Evolutionary conservation across 73 alveolate species (phyloP).

Genomic region (Effrenium voratum): DNA sequence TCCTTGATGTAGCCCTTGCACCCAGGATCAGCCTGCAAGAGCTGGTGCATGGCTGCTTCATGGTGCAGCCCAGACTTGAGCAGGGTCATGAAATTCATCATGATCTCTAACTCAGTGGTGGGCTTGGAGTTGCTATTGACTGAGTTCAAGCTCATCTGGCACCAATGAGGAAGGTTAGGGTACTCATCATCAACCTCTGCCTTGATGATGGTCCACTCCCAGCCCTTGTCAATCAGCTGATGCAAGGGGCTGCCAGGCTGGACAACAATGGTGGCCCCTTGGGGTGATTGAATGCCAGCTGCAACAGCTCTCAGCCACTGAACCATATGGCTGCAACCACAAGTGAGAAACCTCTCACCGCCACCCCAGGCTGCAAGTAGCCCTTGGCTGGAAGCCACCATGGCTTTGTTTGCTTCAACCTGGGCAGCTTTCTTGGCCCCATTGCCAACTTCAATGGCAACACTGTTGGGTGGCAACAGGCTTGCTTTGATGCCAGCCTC

Average conservation of each 20-base stretch:
- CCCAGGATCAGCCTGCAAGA: neutral
- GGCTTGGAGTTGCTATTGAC: slow-evolving; percentile 6
- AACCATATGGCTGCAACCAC: neutral
- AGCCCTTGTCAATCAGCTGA: neutral
- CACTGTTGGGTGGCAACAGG: slow-evolving; percentile 12
- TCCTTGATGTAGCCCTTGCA: neutral
- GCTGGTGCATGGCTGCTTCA: neutral
- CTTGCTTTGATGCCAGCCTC: slow-evolving; percentile 1
- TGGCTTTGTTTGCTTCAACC: neutral
- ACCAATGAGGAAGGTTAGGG: neutral
- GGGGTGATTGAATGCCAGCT: neutral
- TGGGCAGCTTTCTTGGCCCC: neutral
- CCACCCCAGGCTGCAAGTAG: neutral
- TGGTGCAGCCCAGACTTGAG: neutral
- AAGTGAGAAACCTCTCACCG: neutral
- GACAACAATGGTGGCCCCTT: neutral
- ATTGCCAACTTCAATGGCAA: slow-evolving; percentile 3
- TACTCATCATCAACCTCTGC: neutral
- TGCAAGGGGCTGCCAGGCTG: slow-evolving; percentile 3
- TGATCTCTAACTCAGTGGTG: slow-evolving; percentile 4
- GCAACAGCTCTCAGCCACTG: slow-evolving; percentile 16
- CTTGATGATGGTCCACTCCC: neutral
- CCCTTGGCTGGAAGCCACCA: neutral
- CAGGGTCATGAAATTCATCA: neutral
- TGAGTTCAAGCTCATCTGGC: slow-evolving; percentile 5